These are phyloP conservation scores for Pulveroboletus sp. DNA, from an alignment of 768 basidiomycete species.

Conservation along the genomic window DNA sequence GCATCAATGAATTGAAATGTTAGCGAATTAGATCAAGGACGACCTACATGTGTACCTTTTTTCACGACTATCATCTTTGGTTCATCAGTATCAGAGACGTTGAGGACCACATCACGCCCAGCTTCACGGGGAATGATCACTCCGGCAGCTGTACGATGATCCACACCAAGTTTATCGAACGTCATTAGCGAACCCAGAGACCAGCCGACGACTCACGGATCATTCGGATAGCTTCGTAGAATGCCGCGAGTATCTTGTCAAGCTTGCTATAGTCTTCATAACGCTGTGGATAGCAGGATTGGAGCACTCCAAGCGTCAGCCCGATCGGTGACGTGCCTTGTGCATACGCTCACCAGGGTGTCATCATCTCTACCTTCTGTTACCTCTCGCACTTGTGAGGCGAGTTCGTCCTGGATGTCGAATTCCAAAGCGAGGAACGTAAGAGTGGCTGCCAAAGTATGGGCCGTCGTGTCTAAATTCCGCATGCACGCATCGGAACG, in stretches of 20 bases:
- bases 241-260: slow-evolving; percentile 24
- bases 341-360: slow-evolving; percentile 12
- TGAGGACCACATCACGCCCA: slow-evolving; percentile 22
- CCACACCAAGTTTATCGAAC: neutral
- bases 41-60: slow-evolving; percentile 20
- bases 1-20: no score
- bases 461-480: slow-evolving; percentile 27
- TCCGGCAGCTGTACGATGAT: slow-evolving; percentile 21
- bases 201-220: slow-evolving; percentile 19
- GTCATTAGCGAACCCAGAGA: neutral
- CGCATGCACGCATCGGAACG: neutral
- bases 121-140: slow-evolving; percentile 26
- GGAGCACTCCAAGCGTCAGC: neutral
- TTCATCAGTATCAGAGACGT: slow-evolving; percentile 11
- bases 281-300: slow-evolving; percentile 2
- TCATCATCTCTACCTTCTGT: slow-evolving; percentile 14
- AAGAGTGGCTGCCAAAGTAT: slow-evolving; percentile 28
- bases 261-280: slow-evolving; percentile 27
- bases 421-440: slow-evolving; percentile 27
- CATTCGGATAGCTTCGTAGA: slow-evolving; percentile 28
- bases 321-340: neutral
- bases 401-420: slow-evolving; percentile 31
- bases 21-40: neutral
- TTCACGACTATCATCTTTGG: slow-evolving; percentile 10
- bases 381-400: slow-evolving; percentile 25